Conservation (phyloP, 345 rosid genomes). For the Linum tenue region DNA sequence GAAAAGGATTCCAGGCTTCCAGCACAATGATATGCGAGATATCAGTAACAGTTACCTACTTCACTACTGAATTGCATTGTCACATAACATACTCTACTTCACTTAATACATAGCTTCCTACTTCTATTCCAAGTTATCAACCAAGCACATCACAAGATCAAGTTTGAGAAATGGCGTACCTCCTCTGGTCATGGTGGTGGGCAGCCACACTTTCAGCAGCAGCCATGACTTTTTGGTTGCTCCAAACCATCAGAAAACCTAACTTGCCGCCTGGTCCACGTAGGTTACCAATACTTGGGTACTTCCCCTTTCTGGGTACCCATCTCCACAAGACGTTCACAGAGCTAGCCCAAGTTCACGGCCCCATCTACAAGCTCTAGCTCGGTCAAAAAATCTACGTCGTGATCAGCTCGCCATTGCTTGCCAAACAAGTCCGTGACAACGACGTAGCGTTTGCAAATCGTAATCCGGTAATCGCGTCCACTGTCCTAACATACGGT, state of each 20-base stretch:
- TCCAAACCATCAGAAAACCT: background rate
- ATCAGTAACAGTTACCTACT: too few species aligned
- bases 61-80: too few species aligned
- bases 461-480: conserved; percentile 17
- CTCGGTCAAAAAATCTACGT: conserved; percentile 21
- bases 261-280: conserved; percentile 6
- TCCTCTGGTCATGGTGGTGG: background rate
- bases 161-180: background rate
- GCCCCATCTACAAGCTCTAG: conserved; percentile 27
- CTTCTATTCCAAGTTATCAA: too few species aligned
- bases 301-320: conserved; percentile 19
- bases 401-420: conserved; percentile 23
- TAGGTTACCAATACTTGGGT: conserved; percentile 14
- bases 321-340: conserved; percentile 23
- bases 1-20: too few species aligned
- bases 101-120: too few species aligned
- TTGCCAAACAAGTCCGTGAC: conserved; percentile 22
- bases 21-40: too few species aligned
- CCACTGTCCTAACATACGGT: conserved; percentile 16
- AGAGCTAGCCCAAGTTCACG: conserved; percentile 14
- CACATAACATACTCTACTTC: too few species aligned
- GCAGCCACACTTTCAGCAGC: background rate
- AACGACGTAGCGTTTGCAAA: conserved; percentile 21
- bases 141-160: too few species aligned
- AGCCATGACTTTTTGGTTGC: background rate